Percentiles rank a stretch among this genome's conserved stretches.
phyloP scores from a whole-genome alignment of 257 asterid species.

The Penstemon newberryi region DNA sequence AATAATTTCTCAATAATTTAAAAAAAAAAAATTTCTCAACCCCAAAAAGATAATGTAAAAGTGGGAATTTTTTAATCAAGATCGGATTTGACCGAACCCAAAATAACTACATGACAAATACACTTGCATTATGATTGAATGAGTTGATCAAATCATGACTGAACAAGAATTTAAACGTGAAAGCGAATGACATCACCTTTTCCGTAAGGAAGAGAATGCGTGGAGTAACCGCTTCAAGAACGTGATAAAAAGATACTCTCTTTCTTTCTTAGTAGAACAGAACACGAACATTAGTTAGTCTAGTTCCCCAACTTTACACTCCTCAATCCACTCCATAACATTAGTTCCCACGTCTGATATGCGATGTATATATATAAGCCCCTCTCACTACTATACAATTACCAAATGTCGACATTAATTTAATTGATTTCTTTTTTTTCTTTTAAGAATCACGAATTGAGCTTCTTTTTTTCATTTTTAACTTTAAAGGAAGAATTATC shows the following conservation, averaged over 20 bases:
- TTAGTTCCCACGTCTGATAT: neutral
- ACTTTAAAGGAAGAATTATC: neutral
- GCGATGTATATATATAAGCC: neutral
- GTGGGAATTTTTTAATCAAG: neutral
- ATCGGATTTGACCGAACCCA: no score
- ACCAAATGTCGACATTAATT: neutral
- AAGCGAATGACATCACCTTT: constrained; percentile 24
- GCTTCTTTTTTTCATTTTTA: no score
- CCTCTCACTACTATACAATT: neutral
- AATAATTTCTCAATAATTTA: neutral
- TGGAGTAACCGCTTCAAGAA: constrained; percentile 58
- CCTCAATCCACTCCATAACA: neutral
- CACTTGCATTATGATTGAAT: no score
- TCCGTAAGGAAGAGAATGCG: constrained; percentile 43
- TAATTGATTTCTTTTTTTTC: no score
- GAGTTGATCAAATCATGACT: no score
- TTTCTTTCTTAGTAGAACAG: constrained; percentile 7
- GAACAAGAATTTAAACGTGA: no score
- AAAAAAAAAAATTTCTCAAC: neutral
- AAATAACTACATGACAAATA: no score
- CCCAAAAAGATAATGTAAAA: constrained; percentile 11
- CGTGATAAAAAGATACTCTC: constrained; percentile 14
- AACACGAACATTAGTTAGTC: no score
- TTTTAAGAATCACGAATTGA: no score
- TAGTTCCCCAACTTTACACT: neutral